These are phyloP conservation scores for Cicer yamashitae DNA, from an alignment of 306 rosid genomes.

Conservation along the genomic window DNA sequence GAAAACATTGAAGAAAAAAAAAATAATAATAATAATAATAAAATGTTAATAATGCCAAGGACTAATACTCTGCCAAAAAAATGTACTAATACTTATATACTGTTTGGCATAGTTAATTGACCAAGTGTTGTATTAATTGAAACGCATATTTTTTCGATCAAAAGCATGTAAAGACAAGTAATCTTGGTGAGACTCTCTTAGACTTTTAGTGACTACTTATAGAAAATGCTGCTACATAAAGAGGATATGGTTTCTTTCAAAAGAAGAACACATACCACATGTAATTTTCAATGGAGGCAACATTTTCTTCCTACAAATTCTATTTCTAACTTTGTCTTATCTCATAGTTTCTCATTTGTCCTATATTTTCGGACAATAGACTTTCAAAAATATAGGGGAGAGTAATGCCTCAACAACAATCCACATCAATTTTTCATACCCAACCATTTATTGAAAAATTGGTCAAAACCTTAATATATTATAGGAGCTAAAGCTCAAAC, in stretches of 20 bases:
- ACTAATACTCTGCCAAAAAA: no score
- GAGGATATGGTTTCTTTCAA: no score
- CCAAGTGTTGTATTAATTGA: constrained; percentile 2
- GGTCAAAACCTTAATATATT: not conserved
- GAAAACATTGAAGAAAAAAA: constrained; percentile 10
- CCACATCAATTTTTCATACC: not conserved
- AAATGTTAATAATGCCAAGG: no score
- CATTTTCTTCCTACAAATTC: not conserved
- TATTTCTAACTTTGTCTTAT: constrained; percentile 4
- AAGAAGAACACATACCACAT: no score
- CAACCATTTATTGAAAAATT: not conserved
- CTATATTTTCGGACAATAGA: not conserved
- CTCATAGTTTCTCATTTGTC: not conserved
- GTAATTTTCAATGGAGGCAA: no score
- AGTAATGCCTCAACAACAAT: not conserved
- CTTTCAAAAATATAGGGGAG: no score
- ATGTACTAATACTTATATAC: no score
- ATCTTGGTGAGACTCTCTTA: constrained; percentile 39
- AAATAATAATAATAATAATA: no score
- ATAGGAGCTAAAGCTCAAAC: not conserved
- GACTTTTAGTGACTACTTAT: constrained; percentile 12
- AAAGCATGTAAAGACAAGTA: constrained; percentile 41
- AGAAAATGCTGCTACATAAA: no score
- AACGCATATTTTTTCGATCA: constrained; percentile 8
- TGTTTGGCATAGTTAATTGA: not conserved